phyloP scores from a whole-genome alignment of 176 grass and related monocot species.

The Typha latifolia region DNA sequence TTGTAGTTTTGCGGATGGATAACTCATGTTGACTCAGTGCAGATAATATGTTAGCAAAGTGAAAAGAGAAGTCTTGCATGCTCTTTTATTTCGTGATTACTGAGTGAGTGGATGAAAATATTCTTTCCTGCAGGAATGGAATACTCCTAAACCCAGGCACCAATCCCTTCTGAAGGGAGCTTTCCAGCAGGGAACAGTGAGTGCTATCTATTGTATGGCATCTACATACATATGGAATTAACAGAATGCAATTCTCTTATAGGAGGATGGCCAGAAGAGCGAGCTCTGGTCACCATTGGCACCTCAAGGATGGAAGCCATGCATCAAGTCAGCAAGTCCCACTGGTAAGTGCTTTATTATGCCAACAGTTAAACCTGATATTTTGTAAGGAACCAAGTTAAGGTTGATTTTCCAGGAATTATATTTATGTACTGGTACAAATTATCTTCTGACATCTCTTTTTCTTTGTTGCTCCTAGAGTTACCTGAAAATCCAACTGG shows the following conservation, averaged over 20 bases:
- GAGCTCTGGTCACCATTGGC: slow-evolving; percentile 66
- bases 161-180: slow-evolving; percentile 54
- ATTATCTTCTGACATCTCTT: neutral
- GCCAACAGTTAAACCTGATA: neutral
- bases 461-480: slow-evolving; percentile 20
- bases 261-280: slow-evolving; percentile 52
- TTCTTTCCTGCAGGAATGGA: slow-evolving; percentile 62
- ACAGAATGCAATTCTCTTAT: slow-evolving; percentile 13
- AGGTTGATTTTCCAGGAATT: no score
- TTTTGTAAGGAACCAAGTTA: neutral
- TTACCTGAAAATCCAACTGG: slow-evolving; percentile 43
- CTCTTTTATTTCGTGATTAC: neutral
- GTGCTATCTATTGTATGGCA: slow-evolving; percentile 16
- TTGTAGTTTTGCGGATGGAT: neutral
- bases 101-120: neutral
- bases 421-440: neutral
- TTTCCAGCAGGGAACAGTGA: slow-evolving; percentile 38
- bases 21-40: no score
- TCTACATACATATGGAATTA: slow-evolving; percentile 3
- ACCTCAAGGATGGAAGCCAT: slow-evolving; percentile 75
- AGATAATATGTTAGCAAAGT: no score
- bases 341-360: slow-evolving; percentile 38
- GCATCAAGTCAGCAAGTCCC: slow-evolving; percentile 29
- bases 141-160: slow-evolving; percentile 77
- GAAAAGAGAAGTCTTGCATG: neutral